These are phyloP conservation scores for Coprinopsis sp. DNA, from an alignment of 768 basidiomycete species.

Conservation along the genomic window DNA sequence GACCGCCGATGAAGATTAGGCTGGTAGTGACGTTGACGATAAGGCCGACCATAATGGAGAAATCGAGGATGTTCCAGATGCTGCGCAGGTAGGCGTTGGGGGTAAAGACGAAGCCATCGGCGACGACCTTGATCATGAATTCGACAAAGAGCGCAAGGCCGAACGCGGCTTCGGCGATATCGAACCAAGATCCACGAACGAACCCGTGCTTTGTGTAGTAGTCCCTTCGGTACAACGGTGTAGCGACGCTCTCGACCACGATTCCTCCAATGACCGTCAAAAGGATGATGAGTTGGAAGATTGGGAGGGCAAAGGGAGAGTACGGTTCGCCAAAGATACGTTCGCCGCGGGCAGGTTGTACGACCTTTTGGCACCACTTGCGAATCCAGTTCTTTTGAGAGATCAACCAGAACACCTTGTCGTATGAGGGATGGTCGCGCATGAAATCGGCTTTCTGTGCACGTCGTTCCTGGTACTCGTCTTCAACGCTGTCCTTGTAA, in stretches of 20 bases:
- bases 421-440: constrained; percentile 81
- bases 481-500: constrained; percentile 49
- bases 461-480: constrained; percentile 62
- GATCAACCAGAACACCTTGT: constrained; percentile 87
- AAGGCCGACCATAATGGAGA: constrained; percentile 75
- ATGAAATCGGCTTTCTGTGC: constrained; percentile 87
- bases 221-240: constrained; percentile 74
- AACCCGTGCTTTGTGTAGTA: constrained; percentile 60
- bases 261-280: constrained; percentile 77
- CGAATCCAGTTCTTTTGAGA: constrained; percentile 74
- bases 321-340: constrained; percentile 80
- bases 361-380: constrained; percentile 73
- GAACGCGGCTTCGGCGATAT: constrained; percentile 70
- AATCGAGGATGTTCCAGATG: constrained; percentile 90
- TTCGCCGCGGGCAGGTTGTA: constrained; percentile 77
- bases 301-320: constrained; percentile 56
- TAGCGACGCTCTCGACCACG: constrained; percentile 77
- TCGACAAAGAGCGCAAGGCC: constrained; percentile 71
- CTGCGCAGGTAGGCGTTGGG: constrained; percentile 90
- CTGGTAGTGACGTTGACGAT: constrained; percentile 70
- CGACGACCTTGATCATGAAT: constrained; percentile 84
- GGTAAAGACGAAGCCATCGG: constrained; percentile 88
- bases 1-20: constrained; percentile 69
- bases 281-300: constrained; percentile 73
- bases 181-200: constrained; percentile 80